Percentiles rank a stretch among this genome's conserved stretches.
Evolutionary conservation across 306 rosid species (phyloP).

Genomic region (Vigna unguiculata): DNA sequence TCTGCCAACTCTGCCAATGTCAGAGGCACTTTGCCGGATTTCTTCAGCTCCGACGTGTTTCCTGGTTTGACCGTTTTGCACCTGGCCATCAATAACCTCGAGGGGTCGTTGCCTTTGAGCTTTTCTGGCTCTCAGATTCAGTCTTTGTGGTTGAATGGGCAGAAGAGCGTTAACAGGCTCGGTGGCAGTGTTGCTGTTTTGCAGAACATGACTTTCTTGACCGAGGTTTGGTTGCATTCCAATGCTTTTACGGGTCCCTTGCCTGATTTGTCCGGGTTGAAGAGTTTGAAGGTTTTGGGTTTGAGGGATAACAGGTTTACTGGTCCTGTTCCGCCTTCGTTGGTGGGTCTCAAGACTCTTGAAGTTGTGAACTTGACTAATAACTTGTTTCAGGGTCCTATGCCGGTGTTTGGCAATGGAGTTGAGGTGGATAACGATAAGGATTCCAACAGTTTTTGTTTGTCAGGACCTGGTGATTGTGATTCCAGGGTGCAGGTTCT

Average conservation of each 20-base stretch:
- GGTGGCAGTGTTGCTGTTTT: conserved; percentile 62
- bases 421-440: conserved; percentile 66
- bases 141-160: conserved; percentile 91
- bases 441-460: conserved; percentile 75
- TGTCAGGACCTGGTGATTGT: conserved; percentile 65
- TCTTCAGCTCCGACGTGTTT: conserved; percentile 56
- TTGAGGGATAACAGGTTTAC: conserved; percentile 80
- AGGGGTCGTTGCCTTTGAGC: conserved; percentile 65
- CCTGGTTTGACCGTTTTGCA: conserved; percentile 68
- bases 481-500: conserved; percentile 62
- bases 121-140: conserved; percentile 61
- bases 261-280: conserved; percentile 71
- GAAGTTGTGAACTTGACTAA: conserved; percentile 75
- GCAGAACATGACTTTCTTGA: conserved; percentile 74
- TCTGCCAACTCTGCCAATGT: conserved; percentile 79
- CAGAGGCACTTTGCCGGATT: conserved; percentile 66
- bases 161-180: conserved; percentile 58
- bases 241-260: conserved; percentile 75
- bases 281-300: conserved; percentile 58
- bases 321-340: conserved; percentile 74
- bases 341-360: conserved; percentile 60
- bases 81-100: conserved; percentile 69
- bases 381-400: conserved; percentile 73
- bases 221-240: conserved; percentile 78
- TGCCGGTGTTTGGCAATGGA: conserved; percentile 62